Evolutionary conservation across 1,284 basidiomycete species (phyloP).

Genomic region (Ustilago cynodontis): DNA sequence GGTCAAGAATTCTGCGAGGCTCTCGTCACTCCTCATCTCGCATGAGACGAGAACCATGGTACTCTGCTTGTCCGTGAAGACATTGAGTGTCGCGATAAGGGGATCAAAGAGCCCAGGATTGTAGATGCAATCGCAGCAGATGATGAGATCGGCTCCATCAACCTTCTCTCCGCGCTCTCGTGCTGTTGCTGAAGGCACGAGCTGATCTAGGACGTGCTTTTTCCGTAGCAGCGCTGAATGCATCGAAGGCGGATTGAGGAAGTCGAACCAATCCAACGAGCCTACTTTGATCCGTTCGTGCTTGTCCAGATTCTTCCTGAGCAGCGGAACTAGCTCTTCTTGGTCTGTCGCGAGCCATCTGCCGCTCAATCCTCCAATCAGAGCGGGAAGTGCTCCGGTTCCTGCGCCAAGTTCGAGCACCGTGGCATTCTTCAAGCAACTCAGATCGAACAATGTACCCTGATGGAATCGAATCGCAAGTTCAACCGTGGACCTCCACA

Average conservation of each 20-base stretch:
- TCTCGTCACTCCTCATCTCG: constrained; percentile 60
- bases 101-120: constrained; percentile 62
- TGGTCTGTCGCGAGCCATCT: constrained; percentile 66
- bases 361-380: constrained; percentile 26
- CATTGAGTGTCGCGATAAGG: constrained; percentile 55
- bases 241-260: constrained; percentile 26
- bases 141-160: constrained; percentile 50
- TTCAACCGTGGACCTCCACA: constrained; percentile 61
- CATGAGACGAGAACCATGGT: constrained; percentile 56
- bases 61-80: constrained; percentile 39
- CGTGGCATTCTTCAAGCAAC: constrained; percentile 8
- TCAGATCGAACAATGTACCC: constrained; percentile 26
- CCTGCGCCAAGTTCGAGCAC: constrained; percentile 66
- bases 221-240: constrained; percentile 28
- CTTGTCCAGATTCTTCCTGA: constrained; percentile 49
- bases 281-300: constrained; percentile 6
- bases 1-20: constrained; percentile 47
- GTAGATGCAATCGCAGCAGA: constrained; percentile 65
- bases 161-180: constrained; percentile 8
- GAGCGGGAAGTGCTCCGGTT: constrained; percentile 60
- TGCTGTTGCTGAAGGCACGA: background rate
- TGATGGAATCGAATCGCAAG: constrained; percentile 41
- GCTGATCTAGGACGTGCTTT: constrained; percentile 26
- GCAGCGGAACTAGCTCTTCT: constrained; percentile 44
- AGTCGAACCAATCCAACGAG: constrained; percentile 52